phyloP scores from a whole-genome alignment of 1,284 basidiomycete genomes.

The Sanghuangporus sanghuang region DNA sequence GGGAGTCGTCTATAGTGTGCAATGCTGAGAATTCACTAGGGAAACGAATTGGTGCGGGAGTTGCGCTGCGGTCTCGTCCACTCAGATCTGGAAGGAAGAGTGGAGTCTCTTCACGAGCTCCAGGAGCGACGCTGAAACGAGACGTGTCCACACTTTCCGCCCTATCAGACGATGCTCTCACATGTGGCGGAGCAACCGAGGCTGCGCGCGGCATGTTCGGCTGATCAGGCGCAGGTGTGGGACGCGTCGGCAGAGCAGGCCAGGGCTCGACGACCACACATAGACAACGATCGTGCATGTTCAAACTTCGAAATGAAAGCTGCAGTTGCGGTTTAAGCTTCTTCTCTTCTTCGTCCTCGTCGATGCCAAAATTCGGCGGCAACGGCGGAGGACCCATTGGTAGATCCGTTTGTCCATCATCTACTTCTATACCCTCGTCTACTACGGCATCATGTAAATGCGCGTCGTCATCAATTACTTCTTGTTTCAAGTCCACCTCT shows the following conservation, averaged over 20 bases:
- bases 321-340: conserved; percentile 67
- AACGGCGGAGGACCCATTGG: not conserved
- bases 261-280: conserved; percentile 78
- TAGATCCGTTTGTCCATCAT: not conserved
- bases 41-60: conserved; percentile 20
- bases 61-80: conserved; percentile 30
- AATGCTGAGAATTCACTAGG: conserved; percentile 12
- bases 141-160: conserved; percentile 33
- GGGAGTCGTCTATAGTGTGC: conserved; percentile 21
- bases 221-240: conserved; percentile 26
- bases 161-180: conserved; percentile 18
- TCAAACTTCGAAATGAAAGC: conserved; percentile 62
- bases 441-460: conserved; percentile 1
- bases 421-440: not conserved
- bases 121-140: conserved; percentile 22
- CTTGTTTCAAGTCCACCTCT: conserved; percentile 15
- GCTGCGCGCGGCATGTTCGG: not conserved
- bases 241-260: conserved; percentile 34
- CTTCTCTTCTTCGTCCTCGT: conserved; percentile 50
- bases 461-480: conserved; percentile 7
- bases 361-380: conserved; percentile 14
- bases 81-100: conserved; percentile 65
- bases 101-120: conserved; percentile 30
- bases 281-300: conserved; percentile 60
- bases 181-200: conserved; percentile 9